These are phyloP conservation scores for Grosmannia huntii DNA, from an alignment of 2,329 filamentous ascomycete species.

Conservation along the genomic window DNA sequence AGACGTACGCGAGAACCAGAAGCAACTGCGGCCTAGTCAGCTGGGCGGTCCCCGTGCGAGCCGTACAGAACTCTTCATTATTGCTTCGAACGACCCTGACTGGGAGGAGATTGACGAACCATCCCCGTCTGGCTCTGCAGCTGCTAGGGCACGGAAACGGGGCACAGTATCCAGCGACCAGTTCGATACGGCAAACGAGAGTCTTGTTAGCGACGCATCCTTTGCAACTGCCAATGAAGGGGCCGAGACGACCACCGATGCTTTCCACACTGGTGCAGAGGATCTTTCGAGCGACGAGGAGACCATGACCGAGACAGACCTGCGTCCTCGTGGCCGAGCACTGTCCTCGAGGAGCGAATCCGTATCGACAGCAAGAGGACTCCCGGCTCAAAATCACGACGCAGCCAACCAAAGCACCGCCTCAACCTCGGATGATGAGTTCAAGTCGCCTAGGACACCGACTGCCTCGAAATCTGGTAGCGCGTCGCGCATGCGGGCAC, in stretches of 20 bases:
- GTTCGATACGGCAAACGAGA: constrained; percentile 75
- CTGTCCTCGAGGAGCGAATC: neutral
- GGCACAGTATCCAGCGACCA: constrained; percentile 45
- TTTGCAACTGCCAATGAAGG: constrained; percentile 65
- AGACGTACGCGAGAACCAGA: constrained; percentile 60
- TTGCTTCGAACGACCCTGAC: constrained; percentile 56
- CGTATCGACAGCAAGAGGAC: neutral
- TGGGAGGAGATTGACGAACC: constrained; percentile 73
- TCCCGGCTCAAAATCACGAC: constrained; percentile 2
- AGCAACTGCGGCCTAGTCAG: constrained; percentile 45
- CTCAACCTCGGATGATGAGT: constrained; percentile 72
- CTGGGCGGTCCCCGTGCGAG: constrained; percentile 64
- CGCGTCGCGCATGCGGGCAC: constrained; percentile 48
- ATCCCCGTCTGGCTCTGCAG: constrained; percentile 26
- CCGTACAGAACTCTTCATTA: constrained; percentile 60
- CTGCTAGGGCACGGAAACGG: constrained; percentile 16
- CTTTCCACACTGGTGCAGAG: constrained; percentile 88
- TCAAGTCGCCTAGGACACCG: constrained; percentile 47
- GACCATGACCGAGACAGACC: constrained; percentile 69
- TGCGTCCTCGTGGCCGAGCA: constrained; percentile 2
- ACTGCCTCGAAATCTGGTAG: constrained; percentile 43
- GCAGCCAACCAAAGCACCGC: constrained; percentile 60
- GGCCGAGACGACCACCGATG: constrained; percentile 82
- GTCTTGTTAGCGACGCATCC: constrained; percentile 39
- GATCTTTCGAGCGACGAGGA: constrained; percentile 64